phyloP scores from a whole-genome alignment of 2,329 filamentous ascomycete genomes.

The Trichoderma endophyticum region DNA sequence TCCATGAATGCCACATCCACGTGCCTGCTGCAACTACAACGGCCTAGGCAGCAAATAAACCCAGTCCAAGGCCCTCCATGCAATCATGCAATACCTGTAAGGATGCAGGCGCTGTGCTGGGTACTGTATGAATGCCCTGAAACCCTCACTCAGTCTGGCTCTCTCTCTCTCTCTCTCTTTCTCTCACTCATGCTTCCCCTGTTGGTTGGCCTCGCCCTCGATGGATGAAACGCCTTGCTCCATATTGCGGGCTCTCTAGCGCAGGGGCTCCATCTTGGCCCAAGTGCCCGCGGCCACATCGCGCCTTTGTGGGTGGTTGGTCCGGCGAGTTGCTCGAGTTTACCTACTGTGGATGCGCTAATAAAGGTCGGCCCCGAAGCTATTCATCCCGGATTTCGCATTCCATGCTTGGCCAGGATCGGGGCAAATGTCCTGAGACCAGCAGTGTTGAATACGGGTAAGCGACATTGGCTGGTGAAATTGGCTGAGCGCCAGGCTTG shows the following conservation, averaged over 20 bases:
- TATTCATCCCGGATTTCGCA: neutral
- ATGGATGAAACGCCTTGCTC: constrained; percentile 7
- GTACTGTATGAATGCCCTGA: neutral
- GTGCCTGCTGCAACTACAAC: neutral
- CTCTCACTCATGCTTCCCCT: neutral
- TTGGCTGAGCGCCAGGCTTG: neutral
- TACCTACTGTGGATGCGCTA: constrained; percentile 13
- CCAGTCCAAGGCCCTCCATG: neutral
- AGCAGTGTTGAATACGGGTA: neutral
- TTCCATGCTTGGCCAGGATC: neutral
- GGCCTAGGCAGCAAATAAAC: neutral
- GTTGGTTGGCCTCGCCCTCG: neutral
- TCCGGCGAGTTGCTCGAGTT: neutral
- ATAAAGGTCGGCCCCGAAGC: neutral
- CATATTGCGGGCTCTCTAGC: constrained; percentile 10
- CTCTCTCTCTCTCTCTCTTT: neutral
- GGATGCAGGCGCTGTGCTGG: neutral
- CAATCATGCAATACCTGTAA: neutral
- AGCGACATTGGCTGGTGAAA: constrained; percentile 14
- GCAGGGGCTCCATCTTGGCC: constrained; percentile 14
- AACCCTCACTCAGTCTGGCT: neutral
- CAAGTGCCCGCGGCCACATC: constrained; percentile 13
- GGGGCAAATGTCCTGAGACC: constrained; percentile 10
- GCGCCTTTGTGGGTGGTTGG: constrained; percentile 13
- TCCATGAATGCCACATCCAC: neutral